Conservation (phyloP, 1,284 basidiomycete genomes). For the Polyporus tsugae region DNA sequence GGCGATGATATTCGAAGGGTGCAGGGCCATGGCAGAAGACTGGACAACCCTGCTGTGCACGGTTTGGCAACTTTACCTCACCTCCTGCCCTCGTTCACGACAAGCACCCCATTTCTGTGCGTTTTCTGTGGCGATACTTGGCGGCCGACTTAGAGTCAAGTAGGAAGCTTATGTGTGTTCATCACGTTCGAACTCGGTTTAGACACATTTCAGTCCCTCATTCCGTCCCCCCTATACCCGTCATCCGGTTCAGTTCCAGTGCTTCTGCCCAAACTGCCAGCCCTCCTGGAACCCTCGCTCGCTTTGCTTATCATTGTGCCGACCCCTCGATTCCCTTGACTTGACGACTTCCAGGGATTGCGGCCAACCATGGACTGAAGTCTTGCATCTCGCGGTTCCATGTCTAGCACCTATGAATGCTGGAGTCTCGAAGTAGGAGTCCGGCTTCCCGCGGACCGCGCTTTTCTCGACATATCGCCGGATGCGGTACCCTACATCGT, state of each 20-base stretch:
- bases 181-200: too few species aligned
- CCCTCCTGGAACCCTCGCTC: not conserved
- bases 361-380: not conserved
- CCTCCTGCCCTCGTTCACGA: not conserved
- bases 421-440: not conserved
- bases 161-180: not conserved
- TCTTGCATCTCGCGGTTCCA: not conserved
- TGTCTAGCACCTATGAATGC: not conserved
- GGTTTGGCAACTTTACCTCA: not conserved
- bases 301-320: not conserved
- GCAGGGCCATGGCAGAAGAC: not conserved
- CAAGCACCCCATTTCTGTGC: not conserved
- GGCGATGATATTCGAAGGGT: not conserved
- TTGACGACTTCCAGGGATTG: not conserved
- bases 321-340: not conserved
- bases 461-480: not conserved
- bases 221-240: not conserved
- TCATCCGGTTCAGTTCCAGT: not conserved
- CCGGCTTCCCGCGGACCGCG: not conserved
- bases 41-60: not conserved
- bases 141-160: not conserved
- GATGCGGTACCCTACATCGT: not conserved
- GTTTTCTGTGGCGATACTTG: not conserved
- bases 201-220: too few species aligned
- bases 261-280: not conserved